Evolutionary conservation across 495 filamentous ascomycete genomes (phyloP).

Genomic region (Amniculicola lignicola): DNA sequence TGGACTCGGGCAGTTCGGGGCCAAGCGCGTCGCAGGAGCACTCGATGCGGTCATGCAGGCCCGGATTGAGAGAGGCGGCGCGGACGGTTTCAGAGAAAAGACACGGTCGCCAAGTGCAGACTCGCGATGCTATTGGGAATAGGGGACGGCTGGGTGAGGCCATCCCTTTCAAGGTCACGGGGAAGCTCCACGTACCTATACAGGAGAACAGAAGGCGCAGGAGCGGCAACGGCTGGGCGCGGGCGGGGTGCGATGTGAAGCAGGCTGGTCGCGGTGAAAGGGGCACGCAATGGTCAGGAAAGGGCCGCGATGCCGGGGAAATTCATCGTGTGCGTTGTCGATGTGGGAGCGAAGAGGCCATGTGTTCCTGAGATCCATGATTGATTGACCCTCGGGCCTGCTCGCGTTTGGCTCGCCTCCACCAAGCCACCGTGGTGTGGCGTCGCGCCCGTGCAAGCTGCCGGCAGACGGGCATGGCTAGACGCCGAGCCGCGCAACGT

Average conservation of each 20-base stretch:
- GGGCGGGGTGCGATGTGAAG: not conserved
- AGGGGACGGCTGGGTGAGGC: conserved; percentile 21
- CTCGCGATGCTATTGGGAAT: conserved; percentile 1
- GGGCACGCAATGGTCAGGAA: conserved; percentile 18
- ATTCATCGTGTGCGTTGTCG: conserved; percentile 1
- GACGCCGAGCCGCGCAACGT: not conserved
- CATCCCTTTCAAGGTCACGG: conserved; percentile 31
- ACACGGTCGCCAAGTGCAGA: not conserved
- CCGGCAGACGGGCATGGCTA: too few relatives aligned
- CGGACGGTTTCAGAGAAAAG: not conserved
- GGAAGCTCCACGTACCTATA: conserved; percentile 30
- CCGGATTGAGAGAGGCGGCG: not conserved
- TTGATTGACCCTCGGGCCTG: too few relatives aligned
- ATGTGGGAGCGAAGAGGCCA: conserved; percentile 11
- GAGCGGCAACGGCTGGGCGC: not conserved
- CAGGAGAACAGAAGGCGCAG: conserved; percentile 19
- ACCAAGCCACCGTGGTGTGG: too few relatives aligned
- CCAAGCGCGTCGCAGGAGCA: not conserved
- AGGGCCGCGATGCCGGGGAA: conserved; percentile 22
- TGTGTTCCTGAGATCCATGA: conserved; percentile 17
- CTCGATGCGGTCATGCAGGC: not conserved
- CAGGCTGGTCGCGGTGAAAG: not conserved
- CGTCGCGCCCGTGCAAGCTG: too few relatives aligned
- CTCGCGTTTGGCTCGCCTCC: too few relatives aligned
- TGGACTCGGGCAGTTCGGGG: not conserved